A percentile compares a stretch with the other conserved stretches of the same genome.
These are phyloP conservation scores for Purshia tridentata DNA, from an alignment of 306 rosid genomes.

Conservation along the genomic window DNA sequence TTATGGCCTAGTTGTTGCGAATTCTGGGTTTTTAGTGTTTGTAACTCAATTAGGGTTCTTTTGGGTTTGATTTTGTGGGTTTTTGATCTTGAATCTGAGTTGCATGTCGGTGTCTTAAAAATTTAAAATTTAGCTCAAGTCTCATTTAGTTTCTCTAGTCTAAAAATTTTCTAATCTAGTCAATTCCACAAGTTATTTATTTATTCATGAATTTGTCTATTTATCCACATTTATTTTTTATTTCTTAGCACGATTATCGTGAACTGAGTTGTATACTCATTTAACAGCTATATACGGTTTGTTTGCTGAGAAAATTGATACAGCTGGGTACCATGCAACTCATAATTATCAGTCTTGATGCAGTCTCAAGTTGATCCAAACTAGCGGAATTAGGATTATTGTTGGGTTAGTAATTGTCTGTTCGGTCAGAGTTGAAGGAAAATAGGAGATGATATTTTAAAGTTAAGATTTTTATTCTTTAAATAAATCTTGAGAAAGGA, in stretches of 20 bases:
- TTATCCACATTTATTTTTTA: neutral
- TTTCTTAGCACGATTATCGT: neutral
- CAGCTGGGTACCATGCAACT: neutral
- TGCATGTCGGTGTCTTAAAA: neutral
- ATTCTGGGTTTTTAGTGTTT: neutral
- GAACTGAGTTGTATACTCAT: neutral
- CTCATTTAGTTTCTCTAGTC: constrained; percentile 16
- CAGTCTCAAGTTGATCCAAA: neutral
- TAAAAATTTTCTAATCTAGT: constrained; percentile 4
- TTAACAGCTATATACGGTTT: neutral
- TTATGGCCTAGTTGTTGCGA: neutral
- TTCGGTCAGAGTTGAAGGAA: neutral
- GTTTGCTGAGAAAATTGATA: neutral
- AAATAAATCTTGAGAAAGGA: neutral
- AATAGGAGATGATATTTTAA: neutral
- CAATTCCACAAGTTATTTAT: neutral
- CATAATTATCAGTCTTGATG: neutral
- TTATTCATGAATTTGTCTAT: neutral
- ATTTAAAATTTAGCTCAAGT: neutral
- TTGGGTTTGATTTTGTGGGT: neutral
- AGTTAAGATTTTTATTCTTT: neutral
- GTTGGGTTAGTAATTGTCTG: neutral
- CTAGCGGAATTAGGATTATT: neutral
- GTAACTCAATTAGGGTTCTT: neutral
- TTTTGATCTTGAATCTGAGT: constrained; percentile 19